These are phyloP conservation scores for Saccharomycopsis microspora DNA, from an alignment of 805 yeast genomes.

Conservation along the genomic window DNA sequence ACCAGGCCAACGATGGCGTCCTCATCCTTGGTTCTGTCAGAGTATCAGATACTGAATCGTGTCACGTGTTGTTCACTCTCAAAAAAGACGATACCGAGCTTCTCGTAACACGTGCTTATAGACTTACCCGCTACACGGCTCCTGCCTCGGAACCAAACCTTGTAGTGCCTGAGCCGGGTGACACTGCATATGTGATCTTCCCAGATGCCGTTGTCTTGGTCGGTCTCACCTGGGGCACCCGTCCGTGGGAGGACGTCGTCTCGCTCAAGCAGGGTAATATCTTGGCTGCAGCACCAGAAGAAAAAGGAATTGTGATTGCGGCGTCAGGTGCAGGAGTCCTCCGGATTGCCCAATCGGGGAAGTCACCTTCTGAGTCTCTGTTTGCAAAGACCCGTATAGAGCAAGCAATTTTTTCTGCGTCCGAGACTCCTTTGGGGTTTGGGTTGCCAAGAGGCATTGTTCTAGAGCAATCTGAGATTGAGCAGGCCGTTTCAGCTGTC, in stretches of 20 bases:
- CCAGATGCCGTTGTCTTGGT: constrained; percentile 43
- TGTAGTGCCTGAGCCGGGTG: constrained; percentile 44
- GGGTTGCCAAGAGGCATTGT: constrained; percentile 33
- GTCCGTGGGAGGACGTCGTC: constrained; percentile 76
- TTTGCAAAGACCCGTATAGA: constrained; percentile 65
- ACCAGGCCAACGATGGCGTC: constrained; percentile 25
- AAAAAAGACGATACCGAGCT: constrained; percentile 40
- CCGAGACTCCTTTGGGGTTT: constrained; percentile 37
- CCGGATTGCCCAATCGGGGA: constrained; percentile 38
- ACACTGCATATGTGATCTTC: constrained; percentile 50
- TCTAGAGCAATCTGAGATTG: constrained; percentile 32
- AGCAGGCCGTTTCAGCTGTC: constrained; percentile 38
- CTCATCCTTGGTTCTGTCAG: constrained; percentile 38
- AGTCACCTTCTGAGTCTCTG: constrained; percentile 18
- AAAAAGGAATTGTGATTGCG: constrained; percentile 30
- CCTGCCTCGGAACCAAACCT: constrained; percentile 33
- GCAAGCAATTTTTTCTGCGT: constrained; percentile 56
- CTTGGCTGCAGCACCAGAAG: constrained; percentile 24
- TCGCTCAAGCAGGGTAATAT: constrained; percentile 33
- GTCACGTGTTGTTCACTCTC: constrained; percentile 42
- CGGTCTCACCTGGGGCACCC: constrained; percentile 18
- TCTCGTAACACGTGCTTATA: constrained; percentile 51
- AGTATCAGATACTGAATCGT: constrained; percentile 24
- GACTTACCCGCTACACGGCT: constrained; percentile 38
- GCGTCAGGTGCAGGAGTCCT: constrained; percentile 52